phyloP scores from a whole-genome alignment of 2,329 filamentous ascomycete genomes.

The Cercospora sesami region DNA sequence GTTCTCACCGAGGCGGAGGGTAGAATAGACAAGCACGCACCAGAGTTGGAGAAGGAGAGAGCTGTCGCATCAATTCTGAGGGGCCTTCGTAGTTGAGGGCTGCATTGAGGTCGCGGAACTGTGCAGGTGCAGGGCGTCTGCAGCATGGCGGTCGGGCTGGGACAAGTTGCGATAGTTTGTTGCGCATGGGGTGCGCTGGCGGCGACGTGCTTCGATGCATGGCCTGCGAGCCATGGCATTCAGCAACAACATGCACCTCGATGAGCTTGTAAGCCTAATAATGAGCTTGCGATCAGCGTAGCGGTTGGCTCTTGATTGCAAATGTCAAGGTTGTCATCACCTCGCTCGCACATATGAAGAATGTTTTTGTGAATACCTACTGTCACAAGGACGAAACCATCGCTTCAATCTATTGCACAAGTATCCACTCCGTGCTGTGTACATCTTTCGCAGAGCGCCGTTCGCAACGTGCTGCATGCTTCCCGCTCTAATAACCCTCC shows the following conservation, averaged over 20 bases:
- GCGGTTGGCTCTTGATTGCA: background rate
- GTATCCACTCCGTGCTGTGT: slow-evolving; percentile 10
- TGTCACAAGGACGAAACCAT: background rate
- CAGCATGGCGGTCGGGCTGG: no score
- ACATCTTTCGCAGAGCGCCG: background rate
- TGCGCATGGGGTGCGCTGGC: background rate
- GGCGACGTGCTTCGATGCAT: background rate
- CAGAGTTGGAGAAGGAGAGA: background rate
- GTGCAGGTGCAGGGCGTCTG: no score
- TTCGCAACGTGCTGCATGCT: background rate
- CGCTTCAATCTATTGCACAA: slow-evolving; percentile 9
- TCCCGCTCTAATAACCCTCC: slow-evolving; percentile 70
- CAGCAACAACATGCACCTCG: background rate
- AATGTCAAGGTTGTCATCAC: background rate
- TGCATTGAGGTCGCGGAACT: no score
- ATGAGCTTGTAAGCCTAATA: background rate
- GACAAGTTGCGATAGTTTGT: no score
- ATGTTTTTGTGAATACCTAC: background rate
- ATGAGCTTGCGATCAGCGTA: background rate
- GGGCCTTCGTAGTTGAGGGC: background rate
- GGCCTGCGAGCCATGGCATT: background rate
- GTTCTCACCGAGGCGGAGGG: background rate
- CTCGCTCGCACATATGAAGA: background rate
- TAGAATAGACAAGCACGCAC: background rate
- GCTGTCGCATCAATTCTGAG: background rate